Evolutionary conservation across 495 filamentous ascomycete species (phyloP), one percentile per base, ranked within the genome.

Genomic region (Penicillium odoratum): DNA sequence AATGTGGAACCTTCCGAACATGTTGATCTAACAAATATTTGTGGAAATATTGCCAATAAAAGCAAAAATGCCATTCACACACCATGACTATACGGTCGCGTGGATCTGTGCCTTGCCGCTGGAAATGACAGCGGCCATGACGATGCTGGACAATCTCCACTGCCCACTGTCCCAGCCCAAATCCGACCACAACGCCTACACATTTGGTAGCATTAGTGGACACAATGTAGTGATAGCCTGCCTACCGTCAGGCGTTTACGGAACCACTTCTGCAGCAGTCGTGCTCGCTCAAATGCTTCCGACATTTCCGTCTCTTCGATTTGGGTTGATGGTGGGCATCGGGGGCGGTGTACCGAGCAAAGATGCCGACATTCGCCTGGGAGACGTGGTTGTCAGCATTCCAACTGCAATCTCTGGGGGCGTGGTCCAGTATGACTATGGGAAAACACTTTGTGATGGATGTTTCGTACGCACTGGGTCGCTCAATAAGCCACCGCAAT

Each of bases 341-440:
- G 72, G 72, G 0, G 72, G 69, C 0, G 72, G 70, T 1, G 65
- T 70, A 1, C 73, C 73, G 18, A 55, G 44, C 25, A 57, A 33
- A 25, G 15, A 29, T 33, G 33, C 51, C 11, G 66, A 71, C 58
- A 68, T 75, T 28, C 65, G 70, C 7, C 64, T 77, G 1, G 73
- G 74, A 9, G 71, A 75, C 63, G 57, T 77, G 5, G 71, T 75
- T 0, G 66, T 75, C 30, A 73, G 73, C 44, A 69, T 61, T 29
- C 69, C 67, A 36, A 58, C 53, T 18, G 51, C 55, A 3, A 42
- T n/a, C 18, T 58, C 45, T 18, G 60, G 67, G 18, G 72, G 70
- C 0, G 70, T 69, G 0, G 44, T 76, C 3, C 71, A 74, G 50
- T 76, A 71, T 56, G 70, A 76, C 43, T 69, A 66, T 51, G 78